These are phyloP conservation scores for Geosmithia flava DNA, from an alignment of 2,329 filamentous ascomycete species.

Conservation along the genomic window DNA sequence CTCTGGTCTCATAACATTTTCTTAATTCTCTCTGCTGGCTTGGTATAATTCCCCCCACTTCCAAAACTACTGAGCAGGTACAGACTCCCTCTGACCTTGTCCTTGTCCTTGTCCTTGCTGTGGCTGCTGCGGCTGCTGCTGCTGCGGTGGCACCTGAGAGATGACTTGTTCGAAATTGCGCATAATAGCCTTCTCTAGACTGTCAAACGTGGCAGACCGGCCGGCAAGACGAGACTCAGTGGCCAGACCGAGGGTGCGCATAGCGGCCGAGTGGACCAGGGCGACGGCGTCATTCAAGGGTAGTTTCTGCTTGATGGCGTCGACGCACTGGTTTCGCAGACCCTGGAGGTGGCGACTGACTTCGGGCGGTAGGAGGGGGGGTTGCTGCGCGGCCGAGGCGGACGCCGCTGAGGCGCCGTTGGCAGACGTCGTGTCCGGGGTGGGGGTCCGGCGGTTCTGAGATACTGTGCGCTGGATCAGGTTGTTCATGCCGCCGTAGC, in stretches of 20 bases:
- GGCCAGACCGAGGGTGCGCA: background rate
- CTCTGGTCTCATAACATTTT: too few species aligned
- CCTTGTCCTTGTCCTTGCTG: too few species aligned
- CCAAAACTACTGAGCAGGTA: too few species aligned
- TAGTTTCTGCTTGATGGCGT: background rate
- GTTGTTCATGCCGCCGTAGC: slow-evolving; percentile 6
- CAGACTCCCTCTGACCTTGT: too few species aligned
- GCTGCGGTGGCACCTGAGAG: background rate
- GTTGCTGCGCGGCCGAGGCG: background rate
- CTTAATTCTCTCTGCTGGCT: too few species aligned
- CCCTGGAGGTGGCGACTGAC: background rate
- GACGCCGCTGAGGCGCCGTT: background rate
- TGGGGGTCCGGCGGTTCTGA: background rate
- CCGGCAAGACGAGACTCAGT: background rate
- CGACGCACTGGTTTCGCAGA: background rate
- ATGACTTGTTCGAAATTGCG: background rate
- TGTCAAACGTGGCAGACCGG: background rate
- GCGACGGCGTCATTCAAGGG: background rate
- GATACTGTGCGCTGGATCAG: background rate
- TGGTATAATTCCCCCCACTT: too few species aligned
- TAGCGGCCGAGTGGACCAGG: background rate
- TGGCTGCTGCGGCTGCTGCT: background rate
- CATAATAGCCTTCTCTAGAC: background rate
- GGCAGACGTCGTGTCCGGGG: background rate
- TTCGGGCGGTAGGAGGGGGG: background rate